Evolutionary conservation across 169 alveolate species (phyloP).

Genomic region (Plasmodium gallinaceum): DNA sequence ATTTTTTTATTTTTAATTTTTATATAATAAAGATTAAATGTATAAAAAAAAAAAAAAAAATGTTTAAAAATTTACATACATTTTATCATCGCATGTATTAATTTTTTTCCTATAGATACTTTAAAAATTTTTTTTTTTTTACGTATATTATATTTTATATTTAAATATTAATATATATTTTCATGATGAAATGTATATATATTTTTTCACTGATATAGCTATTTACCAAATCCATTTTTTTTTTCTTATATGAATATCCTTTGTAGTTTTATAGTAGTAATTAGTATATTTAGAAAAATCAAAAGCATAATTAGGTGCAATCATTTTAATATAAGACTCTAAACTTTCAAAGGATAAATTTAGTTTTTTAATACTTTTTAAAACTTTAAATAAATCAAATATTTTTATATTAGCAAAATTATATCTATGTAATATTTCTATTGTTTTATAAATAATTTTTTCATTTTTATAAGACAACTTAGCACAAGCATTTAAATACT

Average conservation of each 20-base stretch:
- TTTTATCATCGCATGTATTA: no score
- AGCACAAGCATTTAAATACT: slow-evolving; percentile 59
- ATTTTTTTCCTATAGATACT: no score
- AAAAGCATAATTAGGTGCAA: slow-evolving; percentile 40
- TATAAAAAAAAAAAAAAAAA: no score
- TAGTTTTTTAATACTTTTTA: slow-evolving; percentile 47
- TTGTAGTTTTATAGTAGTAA: slow-evolving; percentile 27
- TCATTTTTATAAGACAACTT: slow-evolving; percentile 55
- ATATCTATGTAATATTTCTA: slow-evolving; percentile 49
- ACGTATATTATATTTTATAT: no score
- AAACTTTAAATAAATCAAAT: slow-evolving; percentile 49
- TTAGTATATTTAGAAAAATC: slow-evolving; percentile 38
- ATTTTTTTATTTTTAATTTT: no score
- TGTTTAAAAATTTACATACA: no score
- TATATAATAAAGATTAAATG: no score
- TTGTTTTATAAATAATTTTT: slow-evolving; percentile 46
- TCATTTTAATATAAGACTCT: slow-evolving; percentile 48
- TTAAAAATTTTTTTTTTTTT: no score
- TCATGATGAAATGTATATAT: background rate
- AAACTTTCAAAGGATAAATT: slow-evolving; percentile 22
- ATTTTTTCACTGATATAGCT: background rate
- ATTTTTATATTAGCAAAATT: slow-evolving; percentile 59
- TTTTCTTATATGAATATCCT: slow-evolving; percentile 54
- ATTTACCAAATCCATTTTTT: slow-evolving; percentile 75
- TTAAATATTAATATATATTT: background rate